phyloP scores from a whole-genome alignment of 2,329 filamentous ascomycete genomes.

The Penicillium sclerotiorum region DNA sequence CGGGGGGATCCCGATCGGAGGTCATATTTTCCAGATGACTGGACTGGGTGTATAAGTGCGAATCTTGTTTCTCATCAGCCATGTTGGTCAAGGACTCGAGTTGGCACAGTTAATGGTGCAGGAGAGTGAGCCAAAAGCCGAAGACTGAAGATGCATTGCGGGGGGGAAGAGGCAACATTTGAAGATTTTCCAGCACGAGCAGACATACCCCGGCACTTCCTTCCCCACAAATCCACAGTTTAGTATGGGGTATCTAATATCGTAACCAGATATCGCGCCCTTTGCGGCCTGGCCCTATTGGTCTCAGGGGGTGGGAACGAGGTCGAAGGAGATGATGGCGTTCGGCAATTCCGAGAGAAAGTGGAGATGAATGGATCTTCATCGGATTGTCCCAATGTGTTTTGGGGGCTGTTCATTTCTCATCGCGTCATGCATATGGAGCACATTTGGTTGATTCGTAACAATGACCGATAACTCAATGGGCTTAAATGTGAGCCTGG shows the following conservation, averaged over 20 bases:
- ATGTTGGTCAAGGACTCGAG: neutral
- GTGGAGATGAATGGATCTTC: too few relatives aligned
- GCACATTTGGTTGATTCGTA: too few relatives aligned
- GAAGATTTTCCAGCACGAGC: neutral
- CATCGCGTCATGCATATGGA: too few relatives aligned
- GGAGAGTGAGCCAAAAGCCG: neutral
- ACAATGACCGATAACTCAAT: too few relatives aligned
- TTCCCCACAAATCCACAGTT: neutral
- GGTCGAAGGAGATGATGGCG: too few relatives aligned
- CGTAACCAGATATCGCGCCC: too few relatives aligned
- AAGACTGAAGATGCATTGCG: too few relatives aligned
- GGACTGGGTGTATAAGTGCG: neutral
- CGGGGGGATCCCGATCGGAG: neutral
- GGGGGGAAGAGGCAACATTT: neutral
- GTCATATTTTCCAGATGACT: slow-evolving; percentile 14
- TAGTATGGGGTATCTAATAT: neutral
- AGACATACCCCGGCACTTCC: neutral
- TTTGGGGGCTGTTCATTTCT: too few relatives aligned
- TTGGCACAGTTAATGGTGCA: neutral
- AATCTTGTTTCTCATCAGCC: slow-evolving; percentile 6
- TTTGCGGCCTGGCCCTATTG: neutral
- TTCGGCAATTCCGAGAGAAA: neutral
- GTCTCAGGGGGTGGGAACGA: neutral
- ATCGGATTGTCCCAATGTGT: too few relatives aligned
- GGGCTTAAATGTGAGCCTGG: too few relatives aligned